Evolutionary conservation across 2,329 filamentous ascomycete genomes (phyloP).

Genomic region (Colletotrichum shisoi): DNA sequence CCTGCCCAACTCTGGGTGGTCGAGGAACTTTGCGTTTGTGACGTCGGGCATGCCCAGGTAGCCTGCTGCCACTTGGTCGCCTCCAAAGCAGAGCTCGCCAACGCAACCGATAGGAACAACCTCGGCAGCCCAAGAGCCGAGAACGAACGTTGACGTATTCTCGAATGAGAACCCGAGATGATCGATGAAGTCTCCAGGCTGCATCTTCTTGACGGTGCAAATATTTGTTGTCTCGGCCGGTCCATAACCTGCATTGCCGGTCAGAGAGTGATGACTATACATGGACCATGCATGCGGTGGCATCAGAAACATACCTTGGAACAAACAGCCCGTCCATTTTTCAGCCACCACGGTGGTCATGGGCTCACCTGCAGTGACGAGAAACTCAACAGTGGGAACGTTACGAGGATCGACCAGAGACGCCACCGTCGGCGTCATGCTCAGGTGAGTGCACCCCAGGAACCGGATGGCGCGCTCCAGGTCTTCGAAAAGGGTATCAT

Average conservation of each 20-base stretch:
- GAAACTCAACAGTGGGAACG: conserved; percentile 74
- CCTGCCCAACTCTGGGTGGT: conserved; percentile 72
- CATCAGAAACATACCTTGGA: conserved; percentile 63
- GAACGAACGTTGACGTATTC: conserved; percentile 79
- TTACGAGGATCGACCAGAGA: conserved; percentile 73
- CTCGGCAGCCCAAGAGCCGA: conserved; percentile 56
- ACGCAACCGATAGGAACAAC: conserved; percentile 73
- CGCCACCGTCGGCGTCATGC: conserved; percentile 85
- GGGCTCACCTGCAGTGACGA: conserved; percentile 83
- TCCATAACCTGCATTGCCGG: conserved; percentile 66
- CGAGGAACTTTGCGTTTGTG: conserved; percentile 71
- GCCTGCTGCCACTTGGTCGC: conserved; percentile 78
- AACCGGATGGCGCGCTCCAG: conserved; percentile 71
- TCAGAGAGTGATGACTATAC: conserved; percentile 1
- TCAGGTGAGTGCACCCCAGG: conserved; percentile 78
- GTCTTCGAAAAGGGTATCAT: conserved; percentile 77
- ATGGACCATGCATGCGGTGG: background rate
- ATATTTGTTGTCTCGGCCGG: conserved; percentile 90
- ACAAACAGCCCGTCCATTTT: conserved; percentile 74
- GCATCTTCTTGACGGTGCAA: conserved; percentile 75
- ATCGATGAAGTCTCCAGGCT: conserved; percentile 65
- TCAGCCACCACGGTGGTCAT: conserved; percentile 75
- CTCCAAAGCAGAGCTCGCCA: conserved; percentile 88
- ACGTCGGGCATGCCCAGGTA: conserved; percentile 73
- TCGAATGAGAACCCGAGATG: conserved; percentile 78